Evolutionary conservation across 106 monocot genomes (phyloP), one percentile per base, ranked within the genome.

Genomic region (Platanthera zijinensis): DNA sequence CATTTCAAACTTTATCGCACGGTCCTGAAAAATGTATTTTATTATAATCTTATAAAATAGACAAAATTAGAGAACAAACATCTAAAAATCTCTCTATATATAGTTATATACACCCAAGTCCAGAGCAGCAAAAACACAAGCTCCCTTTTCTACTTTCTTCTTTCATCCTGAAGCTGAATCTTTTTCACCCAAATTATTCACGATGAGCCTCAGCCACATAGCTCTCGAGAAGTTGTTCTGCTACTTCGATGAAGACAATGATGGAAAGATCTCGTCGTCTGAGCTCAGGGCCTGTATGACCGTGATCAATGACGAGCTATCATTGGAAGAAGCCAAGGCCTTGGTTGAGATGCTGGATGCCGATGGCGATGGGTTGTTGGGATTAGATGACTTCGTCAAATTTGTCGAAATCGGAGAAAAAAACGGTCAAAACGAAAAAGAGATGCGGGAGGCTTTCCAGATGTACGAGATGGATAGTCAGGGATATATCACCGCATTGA

Each of bases 351-450:
- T 72, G 11, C 61, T 30, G 8, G 86, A 90, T 66, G 82, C 84
- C 2, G 82, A 90, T 49, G 89, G 84, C 0, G 90, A 90, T 52
- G 90, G 90, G 14, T 53, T 78, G 19, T 75, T 87, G 13, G 57
- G 76, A 1, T 72, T 76, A 4, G 87, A 83, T 0, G 90, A 90
- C 19, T 87, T 90, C 67, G 48, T 80, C 39, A 30, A 50, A 52
- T 52, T 90, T 78, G 75, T 87, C 9, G 78, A 74, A 0, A 69
- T 12, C 0, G 69, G 75, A 52, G 78, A 47, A 18, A 87, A 32
- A 2, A 32, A 2, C 32, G 32, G 32, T 32, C 32, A 87, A 75
- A 82, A 83, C 25, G 80, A 79, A 52, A 71, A 49, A 71, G 52
- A 8, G n/a, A 64, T 90, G 61, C 52, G 72, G 50, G 87, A 85